phyloP scores from a whole-genome alignment of 2,329 filamentous ascomycete species.

The Calonectria hongkongensis region DNA sequence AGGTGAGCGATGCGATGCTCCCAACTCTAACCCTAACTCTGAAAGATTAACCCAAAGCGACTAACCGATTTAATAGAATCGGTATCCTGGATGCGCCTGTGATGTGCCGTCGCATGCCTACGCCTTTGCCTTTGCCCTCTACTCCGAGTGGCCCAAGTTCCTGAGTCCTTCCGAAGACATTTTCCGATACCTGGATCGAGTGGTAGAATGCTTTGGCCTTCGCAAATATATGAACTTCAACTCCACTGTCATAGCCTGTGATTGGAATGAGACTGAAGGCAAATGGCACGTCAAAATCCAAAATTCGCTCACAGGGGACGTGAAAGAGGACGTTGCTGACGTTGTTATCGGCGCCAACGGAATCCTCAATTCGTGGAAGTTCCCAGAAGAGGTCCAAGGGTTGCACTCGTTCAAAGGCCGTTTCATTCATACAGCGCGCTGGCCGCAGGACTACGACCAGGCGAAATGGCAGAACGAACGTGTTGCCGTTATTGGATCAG shows the following conservation, averaged over 20 bases:
- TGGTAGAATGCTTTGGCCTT: conserved; percentile 18
- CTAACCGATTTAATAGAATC: conserved; percentile 7
- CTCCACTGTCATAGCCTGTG: conserved; percentile 18
- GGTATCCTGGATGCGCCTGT: conserved; percentile 34
- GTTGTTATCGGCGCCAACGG: conserved; percentile 26
- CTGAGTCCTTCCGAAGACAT: conserved; percentile 32
- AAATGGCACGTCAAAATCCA: conserved; percentile 23
- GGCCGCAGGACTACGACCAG: conserved; percentile 13
- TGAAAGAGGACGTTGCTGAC: not conserved
- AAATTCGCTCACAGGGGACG: conserved; percentile 3
- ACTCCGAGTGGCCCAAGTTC: conserved; percentile 31
- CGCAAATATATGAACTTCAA: conserved; percentile 34
- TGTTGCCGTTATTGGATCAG: conserved; percentile 28
- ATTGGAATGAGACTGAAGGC: conserved; percentile 18
- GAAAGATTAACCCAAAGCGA: no score
- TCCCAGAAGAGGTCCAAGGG: conserved; percentile 26
- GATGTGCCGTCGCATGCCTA: conserved; percentile 33
- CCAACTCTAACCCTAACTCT: no score
- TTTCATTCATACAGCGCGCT: conserved; percentile 28
- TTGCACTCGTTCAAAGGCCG: conserved; percentile 29
- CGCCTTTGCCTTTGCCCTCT: conserved; percentile 24
- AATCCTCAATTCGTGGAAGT: conserved; percentile 31
- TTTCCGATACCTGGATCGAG: conserved; percentile 28
- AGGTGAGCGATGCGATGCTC: conserved; percentile 3
- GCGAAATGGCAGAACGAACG: conserved; percentile 14